Evolutionary conservation across 768 basidiomycete species (phyloP), one percentile per base, ranked within the genome.

Genomic region (Boletus subcaerulescens): DNA sequence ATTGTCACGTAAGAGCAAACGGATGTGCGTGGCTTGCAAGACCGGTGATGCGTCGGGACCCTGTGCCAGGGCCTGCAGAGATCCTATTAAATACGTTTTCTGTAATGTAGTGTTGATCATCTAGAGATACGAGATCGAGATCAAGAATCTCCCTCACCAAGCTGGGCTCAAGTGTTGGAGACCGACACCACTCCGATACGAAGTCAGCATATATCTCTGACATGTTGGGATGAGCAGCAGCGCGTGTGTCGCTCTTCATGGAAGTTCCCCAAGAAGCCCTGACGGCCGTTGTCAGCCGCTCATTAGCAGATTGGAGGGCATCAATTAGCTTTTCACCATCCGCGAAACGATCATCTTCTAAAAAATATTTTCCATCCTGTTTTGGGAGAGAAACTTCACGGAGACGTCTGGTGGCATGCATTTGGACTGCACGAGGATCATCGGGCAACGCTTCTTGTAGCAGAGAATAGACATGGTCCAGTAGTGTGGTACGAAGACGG

Each of bases 61-160:
- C 49, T 64, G 62, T 39, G 74, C 70, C 38, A 77, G 56, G 39
- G 67, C 64, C 40, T 73, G 71, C 56, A 85, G 62, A 42, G 76
- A 79, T 40, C 67, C 66, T 54, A 77, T 67, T 38, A 89, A 72
- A 68, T 85, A 91, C 50, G 65, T 57, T 71, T 78, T 81, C 86
- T 87, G 66, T 43, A 3, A 38, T 12, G 26, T 9, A 35, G 24
- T 33, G 38, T 17, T 46, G 46, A 46, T 50, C n/a, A 60, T 45
- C 14, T 39, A 31, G 54, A 53, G 14, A 44, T 17, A 42, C 1
- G 17, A 18, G 26, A n/a, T 5, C 33, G n/a, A 41, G 45, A 40
- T 5, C 4, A 20, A 39, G 17, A 45, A 39, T 24, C 10, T 24
- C 33, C 15, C 70, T 69, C 55, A 74, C 72, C 54, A 76, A 48